A percentile compares a stretch with the other conserved stretches of the same genome.
These are phyloP conservation scores for Paspalum vaginatum DNA, from an alignment of 176 grass and related monocot genomes.

Conservation along the genomic window DNA sequence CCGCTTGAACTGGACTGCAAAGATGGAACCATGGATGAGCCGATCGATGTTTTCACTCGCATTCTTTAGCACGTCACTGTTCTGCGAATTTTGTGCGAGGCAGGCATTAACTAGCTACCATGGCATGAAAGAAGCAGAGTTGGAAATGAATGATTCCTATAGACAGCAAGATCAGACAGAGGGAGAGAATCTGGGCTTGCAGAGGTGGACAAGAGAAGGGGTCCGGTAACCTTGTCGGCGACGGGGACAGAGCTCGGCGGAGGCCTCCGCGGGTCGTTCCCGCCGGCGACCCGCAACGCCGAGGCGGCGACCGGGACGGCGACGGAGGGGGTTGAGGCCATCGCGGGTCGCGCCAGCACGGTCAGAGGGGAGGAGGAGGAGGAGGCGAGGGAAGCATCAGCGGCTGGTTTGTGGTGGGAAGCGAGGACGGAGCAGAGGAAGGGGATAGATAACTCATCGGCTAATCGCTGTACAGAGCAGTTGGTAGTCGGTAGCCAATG, in stretches of 20 bases:
- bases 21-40: background rate
- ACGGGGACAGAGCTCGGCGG: conserved; percentile 30
- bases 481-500: too few species aligned
- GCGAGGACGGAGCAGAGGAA: background rate
- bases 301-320: background rate
- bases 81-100: background rate
- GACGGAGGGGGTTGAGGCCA: conserved; percentile 44
- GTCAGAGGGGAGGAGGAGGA: background rate
- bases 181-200: background rate
- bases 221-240: conserved; percentile 32
- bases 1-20: conserved; percentile 36
- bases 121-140: too few species aligned
- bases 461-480: too few species aligned
- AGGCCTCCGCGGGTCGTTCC: background rate
- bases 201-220: background rate
- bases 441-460: too few species aligned
- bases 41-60: background rate
- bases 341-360: background rate
- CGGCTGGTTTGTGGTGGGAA: conserved; percentile 2
- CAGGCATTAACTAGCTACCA: too few species aligned
- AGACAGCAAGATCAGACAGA: too few species aligned
- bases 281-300: background rate
- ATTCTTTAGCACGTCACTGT: background rate
- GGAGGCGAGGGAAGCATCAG: conserved; percentile 22
- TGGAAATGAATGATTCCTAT: too few species aligned